Percentiles rank a stretch among this genome's conserved stretches.
Evolutionary conservation across 192 early-diverging fungal species (phyloP).

Genomic region (Coemansia sp.): DNA sequence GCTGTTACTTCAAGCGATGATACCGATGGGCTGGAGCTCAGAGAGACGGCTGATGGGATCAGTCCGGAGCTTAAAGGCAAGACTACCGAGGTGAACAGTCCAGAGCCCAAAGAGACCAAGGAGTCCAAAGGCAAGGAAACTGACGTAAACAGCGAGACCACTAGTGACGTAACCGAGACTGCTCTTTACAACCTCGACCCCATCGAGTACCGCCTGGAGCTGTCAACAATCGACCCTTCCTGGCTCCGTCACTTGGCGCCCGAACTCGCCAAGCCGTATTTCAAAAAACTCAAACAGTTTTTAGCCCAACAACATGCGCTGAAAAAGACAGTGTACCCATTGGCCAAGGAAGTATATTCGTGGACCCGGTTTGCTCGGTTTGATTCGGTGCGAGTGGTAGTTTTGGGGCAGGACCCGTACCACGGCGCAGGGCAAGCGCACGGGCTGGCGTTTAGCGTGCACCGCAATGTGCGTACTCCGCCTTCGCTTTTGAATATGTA

Average conservation of each 20-base stretch:
- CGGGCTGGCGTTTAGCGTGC: slow-evolving; percentile 89
- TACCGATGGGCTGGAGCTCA: no score
- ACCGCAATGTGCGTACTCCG: slow-evolving; percentile 68
- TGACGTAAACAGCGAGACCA: neutral
- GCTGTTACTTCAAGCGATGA: no score
- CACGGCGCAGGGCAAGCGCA: slow-evolving; percentile 80
- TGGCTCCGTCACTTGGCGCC: slow-evolving; percentile 63
- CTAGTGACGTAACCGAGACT: neutral
- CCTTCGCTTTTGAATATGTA: slow-evolving; percentile 93
- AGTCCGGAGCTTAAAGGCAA: no score
- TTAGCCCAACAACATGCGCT: slow-evolving; percentile 56
- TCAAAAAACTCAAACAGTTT: slow-evolving; percentile 64
- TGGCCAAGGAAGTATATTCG: slow-evolving; percentile 71
- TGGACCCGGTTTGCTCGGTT: slow-evolving; percentile 76
- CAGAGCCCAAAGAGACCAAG: neutral
- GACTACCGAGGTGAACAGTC: no score
- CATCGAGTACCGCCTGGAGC: slow-evolving; percentile 53
- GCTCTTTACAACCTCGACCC: neutral
- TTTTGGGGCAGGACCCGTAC: slow-evolving; percentile 87
- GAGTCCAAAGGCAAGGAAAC: neutral
- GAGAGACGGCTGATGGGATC: no score
- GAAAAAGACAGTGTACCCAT: slow-evolving; percentile 69
- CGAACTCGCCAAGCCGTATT: slow-evolving; percentile 62
- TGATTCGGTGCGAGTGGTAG: slow-evolving; percentile 74
- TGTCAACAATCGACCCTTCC: slow-evolving; percentile 59